phyloP scores from a whole-genome alignment of 768 basidiomycete genomes.

The Termitomyces sp. region DNA sequence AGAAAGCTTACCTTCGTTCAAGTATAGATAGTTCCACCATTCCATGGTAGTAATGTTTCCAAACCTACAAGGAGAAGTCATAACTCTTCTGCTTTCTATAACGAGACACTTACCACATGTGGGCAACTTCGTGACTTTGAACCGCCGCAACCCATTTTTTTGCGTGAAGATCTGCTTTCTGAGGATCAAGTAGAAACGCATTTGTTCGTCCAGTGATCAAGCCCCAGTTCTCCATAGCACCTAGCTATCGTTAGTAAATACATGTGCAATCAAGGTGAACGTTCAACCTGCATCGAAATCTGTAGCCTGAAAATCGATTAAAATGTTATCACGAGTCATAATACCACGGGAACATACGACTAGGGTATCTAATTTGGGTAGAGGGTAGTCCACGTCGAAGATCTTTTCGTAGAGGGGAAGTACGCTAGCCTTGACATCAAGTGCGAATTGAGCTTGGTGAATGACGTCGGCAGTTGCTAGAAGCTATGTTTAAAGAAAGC shows the following conservation, averaged over 20 bases:
- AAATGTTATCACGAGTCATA: neutral
- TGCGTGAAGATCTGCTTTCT: slow-evolving; percentile 61
- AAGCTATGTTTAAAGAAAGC: slow-evolving; percentile 1
- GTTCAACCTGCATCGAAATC: slow-evolving; percentile 80
- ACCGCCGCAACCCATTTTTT: slow-evolving; percentile 75
- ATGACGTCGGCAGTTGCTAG: slow-evolving; percentile 78
- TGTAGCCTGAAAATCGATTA: slow-evolving; percentile 39
- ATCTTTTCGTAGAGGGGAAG: slow-evolving; percentile 89
- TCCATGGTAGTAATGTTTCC: slow-evolving; percentile 93
- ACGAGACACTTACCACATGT: slow-evolving; percentile 55
- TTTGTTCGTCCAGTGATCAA: slow-evolving; percentile 86
- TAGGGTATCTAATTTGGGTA: slow-evolving; percentile 92
- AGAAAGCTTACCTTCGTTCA: slow-evolving; percentile 58
- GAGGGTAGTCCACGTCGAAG: slow-evolving; percentile 88
- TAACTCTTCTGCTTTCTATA: neutral
- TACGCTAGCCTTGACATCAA: slow-evolving; percentile 79
- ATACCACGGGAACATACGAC: slow-evolving; percentile 42
- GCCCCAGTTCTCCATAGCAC: slow-evolving; percentile 95
- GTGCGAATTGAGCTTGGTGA: slow-evolving; percentile 77
- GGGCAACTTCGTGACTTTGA: slow-evolving; percentile 84
- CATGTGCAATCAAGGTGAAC: neutral
- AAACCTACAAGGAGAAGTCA: slow-evolving; percentile 46
- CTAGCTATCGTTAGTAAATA: slow-evolving; percentile 20
- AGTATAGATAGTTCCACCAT: slow-evolving; percentile 85
- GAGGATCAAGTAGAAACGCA: slow-evolving; percentile 75